phyloP scores from a whole-genome alignment of 2,329 filamentous ascomycete species.

The Hypoxylon rubiginosum region DNA sequence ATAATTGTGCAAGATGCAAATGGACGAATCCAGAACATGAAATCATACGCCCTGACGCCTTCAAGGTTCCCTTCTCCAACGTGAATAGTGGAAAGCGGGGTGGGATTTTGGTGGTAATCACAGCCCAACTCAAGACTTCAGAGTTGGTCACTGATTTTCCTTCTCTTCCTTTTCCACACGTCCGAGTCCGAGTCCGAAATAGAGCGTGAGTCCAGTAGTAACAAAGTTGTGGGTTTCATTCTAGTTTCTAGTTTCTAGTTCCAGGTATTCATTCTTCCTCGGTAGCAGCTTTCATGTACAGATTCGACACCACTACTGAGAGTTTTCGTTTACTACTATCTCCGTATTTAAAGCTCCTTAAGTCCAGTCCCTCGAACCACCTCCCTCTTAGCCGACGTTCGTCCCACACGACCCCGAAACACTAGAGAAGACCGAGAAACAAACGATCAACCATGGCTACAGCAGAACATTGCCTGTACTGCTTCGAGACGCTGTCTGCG shows the following conservation, averaged over 20 bases:
- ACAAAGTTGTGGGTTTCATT: no score
- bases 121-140: background rate
- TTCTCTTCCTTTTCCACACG: no score
- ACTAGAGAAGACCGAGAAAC: conserved; percentile 5
- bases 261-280: no score
- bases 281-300: no score
- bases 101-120: background rate
- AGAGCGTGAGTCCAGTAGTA: no score
- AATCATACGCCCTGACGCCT: background rate
- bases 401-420: conserved; percentile 5
- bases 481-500: conserved; percentile 88
- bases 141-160: background rate
- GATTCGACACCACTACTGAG: no score
- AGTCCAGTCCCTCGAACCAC: background rate
- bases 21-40: background rate
- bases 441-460: conserved; percentile 77
- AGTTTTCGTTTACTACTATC: background rate
- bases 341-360: background rate
- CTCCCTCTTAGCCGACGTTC: background rate
- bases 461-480: conserved; percentile 87
- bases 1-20: background rate
- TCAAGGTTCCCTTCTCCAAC: background rate
- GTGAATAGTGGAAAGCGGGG: conserved; percentile 2
- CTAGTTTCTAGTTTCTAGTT: no score
- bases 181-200: no score